A percentile compares a stretch with the other conserved stretches of the same genome.
Evolutionary conservation across 2,329 filamentous ascomycete genomes (phyloP).

Genomic region (Paecilomyces niveus): DNA sequence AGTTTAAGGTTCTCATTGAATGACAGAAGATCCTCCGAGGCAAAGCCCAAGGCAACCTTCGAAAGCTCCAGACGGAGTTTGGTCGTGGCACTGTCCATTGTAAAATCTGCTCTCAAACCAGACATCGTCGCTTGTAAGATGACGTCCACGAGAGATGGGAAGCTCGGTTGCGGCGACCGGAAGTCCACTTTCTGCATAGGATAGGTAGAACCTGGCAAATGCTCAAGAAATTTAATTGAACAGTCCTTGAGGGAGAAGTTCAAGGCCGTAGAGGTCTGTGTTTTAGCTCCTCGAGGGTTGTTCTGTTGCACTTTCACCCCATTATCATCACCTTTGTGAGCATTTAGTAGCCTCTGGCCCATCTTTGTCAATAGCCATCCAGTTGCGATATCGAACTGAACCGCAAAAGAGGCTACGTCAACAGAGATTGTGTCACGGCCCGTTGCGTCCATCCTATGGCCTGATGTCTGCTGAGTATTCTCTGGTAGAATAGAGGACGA

Average conservation of each 20-base stretch:
- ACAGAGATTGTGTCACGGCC: conserved; percentile 16
- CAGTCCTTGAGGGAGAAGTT: conserved; percentile 20
- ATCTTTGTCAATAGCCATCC: conserved; percentile 35
- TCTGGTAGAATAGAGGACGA: neutral
- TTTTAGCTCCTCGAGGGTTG: conserved; percentile 1
- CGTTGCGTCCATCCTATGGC: neutral
- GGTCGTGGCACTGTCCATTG: conserved; percentile 11
- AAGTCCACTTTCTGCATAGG: conserved; percentile 8
- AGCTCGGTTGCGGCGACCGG: conserved; percentile 11
- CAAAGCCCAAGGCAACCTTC: conserved; percentile 42
- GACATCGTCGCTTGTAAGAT: conserved; percentile 24
- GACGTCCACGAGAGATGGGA: conserved; percentile 21
- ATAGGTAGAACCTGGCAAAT: conserved; percentile 23
- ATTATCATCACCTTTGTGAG: conserved; percentile 10
- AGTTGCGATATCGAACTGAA: conserved; percentile 34
- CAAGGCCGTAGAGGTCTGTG: conserved; percentile 10
- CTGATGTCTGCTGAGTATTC: neutral
- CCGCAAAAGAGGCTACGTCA: conserved; percentile 22
- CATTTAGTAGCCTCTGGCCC: conserved; percentile 22
- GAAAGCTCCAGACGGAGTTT: conserved; percentile 25
- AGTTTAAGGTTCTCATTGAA: conserved; percentile 44
- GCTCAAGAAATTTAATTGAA: conserved; percentile 32
- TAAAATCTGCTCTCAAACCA: conserved; percentile 18
- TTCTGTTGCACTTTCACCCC: conserved; percentile 2
- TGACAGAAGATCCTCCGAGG: conserved; percentile 44